These are phyloP conservation scores for Podaxis sp. DNA, from an alignment of 768 basidiomycete species.

Conservation along the genomic window DNA sequence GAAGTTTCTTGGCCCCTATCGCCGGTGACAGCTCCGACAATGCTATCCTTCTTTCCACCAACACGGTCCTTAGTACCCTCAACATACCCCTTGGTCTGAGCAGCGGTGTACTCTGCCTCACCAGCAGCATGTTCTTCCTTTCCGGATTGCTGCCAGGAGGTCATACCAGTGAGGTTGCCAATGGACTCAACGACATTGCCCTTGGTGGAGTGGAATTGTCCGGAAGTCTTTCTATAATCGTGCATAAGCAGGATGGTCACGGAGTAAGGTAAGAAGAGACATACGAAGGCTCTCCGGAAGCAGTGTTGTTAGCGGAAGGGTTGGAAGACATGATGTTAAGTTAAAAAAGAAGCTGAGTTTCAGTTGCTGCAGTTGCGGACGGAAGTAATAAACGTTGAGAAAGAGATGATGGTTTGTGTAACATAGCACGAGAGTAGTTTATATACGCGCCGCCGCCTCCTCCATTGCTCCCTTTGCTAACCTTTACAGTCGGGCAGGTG, in stretches of 20 bases:
- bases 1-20: constrained; percentile 39
- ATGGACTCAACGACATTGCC: constrained; percentile 34
- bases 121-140: constrained; percentile 49
- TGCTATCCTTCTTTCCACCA: constrained; percentile 40
- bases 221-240: constrained; percentile 14
- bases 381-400: too few species aligned
- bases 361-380: neutral
- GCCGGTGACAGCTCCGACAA: constrained; percentile 49
- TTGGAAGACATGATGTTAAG: neutral
- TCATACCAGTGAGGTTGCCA: constrained; percentile 44
- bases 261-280: neutral
- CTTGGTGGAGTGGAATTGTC: constrained; percentile 14
- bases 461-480: neutral
- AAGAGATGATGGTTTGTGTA: neutral
- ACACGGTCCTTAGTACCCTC: constrained; percentile 44
- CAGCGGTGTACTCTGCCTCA: constrained; percentile 46
- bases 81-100: constrained; percentile 44
- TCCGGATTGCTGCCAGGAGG: constrained; percentile 43
- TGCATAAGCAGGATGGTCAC: neutral
- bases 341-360: neutral
- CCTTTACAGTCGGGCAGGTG: neutral
- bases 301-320: constrained; percentile 22
- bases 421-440: neutral
- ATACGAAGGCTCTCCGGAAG: constrained; percentile 26
- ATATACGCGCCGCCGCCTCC: neutral